Percentiles rank a stretch among this genome's conserved stretches.
Evolutionary conservation across 2,329 filamentous ascomycete species (phyloP).

Genomic region (Alternaria infectoria): DNA sequence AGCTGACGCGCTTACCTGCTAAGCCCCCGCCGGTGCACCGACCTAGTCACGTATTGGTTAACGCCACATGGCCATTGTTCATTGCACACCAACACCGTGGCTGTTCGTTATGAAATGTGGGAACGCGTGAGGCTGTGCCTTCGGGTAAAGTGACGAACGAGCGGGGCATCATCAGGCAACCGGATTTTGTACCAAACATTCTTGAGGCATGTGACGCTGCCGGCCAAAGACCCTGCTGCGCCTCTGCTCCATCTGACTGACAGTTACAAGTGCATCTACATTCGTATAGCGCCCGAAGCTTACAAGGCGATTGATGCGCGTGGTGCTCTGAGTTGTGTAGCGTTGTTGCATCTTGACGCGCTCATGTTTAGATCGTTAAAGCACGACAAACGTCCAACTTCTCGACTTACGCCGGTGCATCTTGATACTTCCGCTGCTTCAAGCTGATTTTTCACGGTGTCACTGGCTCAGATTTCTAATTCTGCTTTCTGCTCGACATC

Average conservation of each 20-base stretch:
- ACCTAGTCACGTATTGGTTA: conserved; percentile 1
- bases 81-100: background rate
- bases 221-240: background rate
- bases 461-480: too few relatives aligned
- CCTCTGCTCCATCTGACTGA: background rate
- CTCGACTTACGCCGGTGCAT: too few relatives aligned
- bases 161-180: conserved; percentile 17
- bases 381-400: too few relatives aligned
- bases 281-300: background rate
- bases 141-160: conserved; percentile 8
- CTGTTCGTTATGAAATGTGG: conserved; percentile 7
- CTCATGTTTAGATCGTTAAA: too few relatives aligned
- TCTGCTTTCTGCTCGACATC: too few relatives aligned
- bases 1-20: background rate
- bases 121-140: conserved; percentile 14
- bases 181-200: background rate
- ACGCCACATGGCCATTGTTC: background rate
- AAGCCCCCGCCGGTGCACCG: conserved; percentile 12
- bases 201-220: background rate
- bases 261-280: background rate
- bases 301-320: background rate
- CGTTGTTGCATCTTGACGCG: too few relatives aligned
- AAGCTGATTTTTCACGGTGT: too few relatives aligned
- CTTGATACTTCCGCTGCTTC: too few relatives aligned
- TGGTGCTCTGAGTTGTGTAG: background rate